Evolutionary conservation across 441 rosid species (phyloP), one percentile per base, ranked within the genome.

Genomic region (Omphalea diandra): DNA sequence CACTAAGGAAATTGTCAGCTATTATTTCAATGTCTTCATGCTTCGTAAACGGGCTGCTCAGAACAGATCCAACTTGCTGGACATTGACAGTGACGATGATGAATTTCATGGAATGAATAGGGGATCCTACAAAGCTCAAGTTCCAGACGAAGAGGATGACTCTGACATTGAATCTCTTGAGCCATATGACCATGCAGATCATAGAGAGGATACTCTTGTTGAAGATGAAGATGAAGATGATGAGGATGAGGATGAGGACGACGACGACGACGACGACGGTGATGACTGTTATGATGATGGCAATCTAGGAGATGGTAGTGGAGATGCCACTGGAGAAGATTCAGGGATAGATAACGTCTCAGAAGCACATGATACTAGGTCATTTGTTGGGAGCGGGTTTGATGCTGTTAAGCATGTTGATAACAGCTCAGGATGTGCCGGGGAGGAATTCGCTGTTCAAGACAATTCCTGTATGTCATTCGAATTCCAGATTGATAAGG

Each of bases 11-110:
- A 74, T 86, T 33, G 83, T 86, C 63, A 82, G 83, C 71, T 86
- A 86, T 62, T 86, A 82, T 75, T 86, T 77, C 73, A 86, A 86
- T 61, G 87, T 86, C 55, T 86, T 82, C 62, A 79, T 84, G 80
- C 83, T 86, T 46, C 82, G 68, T 44, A 79, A 68, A 49, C 80
- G 87, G 52, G 85, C 88, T 67, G 68, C 67, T 41, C 90, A 82
- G 75, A 86, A 86, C 82, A 76, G 86, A 62, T 79, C 73, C 60
- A 76, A 70, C 70, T 73, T 78, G 5, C 54, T 83, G 79, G 86
- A 84, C 18, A 67, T 83, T 3, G 88, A 87, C 38, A 94, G 91
- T 43, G 86, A 93, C 26, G 94, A 93, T 70, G 95, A 71, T 72
- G 83, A 66, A 59, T 71, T 64, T 65, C 75, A 69, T 68, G 84